Evolutionary conservation across 2,329 filamentous ascomycete genomes (phyloP), one percentile per base, ranked within the genome.

Genomic region (Sarocladiaceae sp.): DNA sequence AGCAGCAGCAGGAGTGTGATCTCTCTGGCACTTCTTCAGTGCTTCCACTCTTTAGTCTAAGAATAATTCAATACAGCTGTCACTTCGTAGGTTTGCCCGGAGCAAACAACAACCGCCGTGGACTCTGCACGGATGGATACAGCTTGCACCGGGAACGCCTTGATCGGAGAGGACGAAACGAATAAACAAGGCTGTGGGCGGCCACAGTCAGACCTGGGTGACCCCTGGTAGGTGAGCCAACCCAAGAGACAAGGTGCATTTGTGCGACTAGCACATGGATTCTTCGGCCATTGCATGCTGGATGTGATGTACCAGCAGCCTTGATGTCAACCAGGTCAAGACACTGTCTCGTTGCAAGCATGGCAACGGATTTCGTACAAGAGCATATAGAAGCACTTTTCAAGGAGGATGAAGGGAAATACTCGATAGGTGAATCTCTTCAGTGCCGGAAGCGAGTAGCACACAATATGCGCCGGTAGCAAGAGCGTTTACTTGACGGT

Each of bases 161-260:
- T 11, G 20, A 18, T 10, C 12, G 20, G 21, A 23, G 34, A 39
- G 9, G 34, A n/a, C 19, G 19, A 21, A 39, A n/a, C n/a, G 34
- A 26, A n/a, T 7, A 21, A 39, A 15, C 37, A 41, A 41, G 21
- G 37, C 37, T 41, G 37, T 19, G 15, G 24, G 37, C 29, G 29
- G 37, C 37, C 37, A 41, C 4, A 13, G 9, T 12, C 4, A 24
- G 34, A 29, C 26, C 34, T 4, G 10, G 23, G 4, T 39, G n/a
- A 15, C 11, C 34, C 34, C 34, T 39, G 37, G 23, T 13, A 27
- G 5, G 19, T 29, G 13, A 41, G 10, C 15, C 11, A n/a, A n/a
- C 15, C 20, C 11, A 19, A 9, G 29, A 6, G n/a, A 5, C 26
- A 24, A 13, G 15, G 37, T 41, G 37, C 19, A 29, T 27, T 24